Base-by-base conservation (phyloP, 192 early-diverging fungal species). In the Dimargaris verticillata region DNA sequence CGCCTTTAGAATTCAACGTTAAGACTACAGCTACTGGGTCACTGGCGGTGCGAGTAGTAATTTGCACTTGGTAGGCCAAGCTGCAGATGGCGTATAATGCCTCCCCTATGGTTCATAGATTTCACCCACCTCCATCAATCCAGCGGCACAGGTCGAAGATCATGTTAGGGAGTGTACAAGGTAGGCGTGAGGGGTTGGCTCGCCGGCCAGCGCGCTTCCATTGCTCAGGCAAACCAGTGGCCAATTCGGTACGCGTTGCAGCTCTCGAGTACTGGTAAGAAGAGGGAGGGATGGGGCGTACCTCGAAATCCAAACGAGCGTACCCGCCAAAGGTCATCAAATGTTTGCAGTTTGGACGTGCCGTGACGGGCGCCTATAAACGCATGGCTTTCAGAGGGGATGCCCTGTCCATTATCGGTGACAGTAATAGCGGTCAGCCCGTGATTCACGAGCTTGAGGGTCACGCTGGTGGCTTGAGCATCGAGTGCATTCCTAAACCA, bases 291-390 rank as follows among this genome's bases (percentile, higher is more conserved):
- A 5, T 7, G 33, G 7, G 2, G 33, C 51, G 12, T 52, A 52
- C 91, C 92, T 28, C 87, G 75, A 66, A 98, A 98, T 2, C 95
- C 95, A 77, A 95, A 95, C 14, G 90, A 84, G 1, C 51, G 22
- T 20, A 92, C 80, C 0, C 61, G 20, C 15, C 77, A 78, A 44
- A 94, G 64, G 66, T 94, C 93, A 28, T 81, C 79, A 64, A 92
- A 96, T 0, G 60, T 62, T 11, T 59, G 61, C 24, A 96, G 74
- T 66, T 96, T 98, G 45, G 89, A 93, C 1, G 91, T 95, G 72
- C 82, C 80, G 59, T 91, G 84, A 55, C 91, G 90, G n/a, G 88
- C 66, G 74, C 89, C 90, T 33, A 97, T 64, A 1, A 72, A 66
- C 28, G 72, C 74, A 59, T 80, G 80, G 65, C 89, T 81, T 12